A percentile compares a stretch with the other conserved stretches of the same genome.
Conservation (phyloP, 768 basidiomycete genomes). For the Goffeauzyma gilvescens region DNA sequence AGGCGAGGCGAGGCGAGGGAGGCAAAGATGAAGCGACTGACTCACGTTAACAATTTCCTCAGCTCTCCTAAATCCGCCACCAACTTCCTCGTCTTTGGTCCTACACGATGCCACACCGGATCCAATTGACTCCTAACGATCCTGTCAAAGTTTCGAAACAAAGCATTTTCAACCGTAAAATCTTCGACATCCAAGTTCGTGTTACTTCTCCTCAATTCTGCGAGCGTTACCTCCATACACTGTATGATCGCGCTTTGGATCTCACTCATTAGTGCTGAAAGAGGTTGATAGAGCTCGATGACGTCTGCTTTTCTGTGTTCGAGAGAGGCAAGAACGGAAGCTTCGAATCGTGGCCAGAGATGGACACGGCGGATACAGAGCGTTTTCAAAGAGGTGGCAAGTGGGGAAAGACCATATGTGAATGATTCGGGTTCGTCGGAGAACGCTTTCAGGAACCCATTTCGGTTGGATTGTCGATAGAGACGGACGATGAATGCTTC, state of each 20-base stretch:
- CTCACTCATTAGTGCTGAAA: constrained; percentile 72
- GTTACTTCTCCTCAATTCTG: constrained; percentile 75
- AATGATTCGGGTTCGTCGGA: constrained; percentile 93
- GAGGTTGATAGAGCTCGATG: constrained; percentile 66
- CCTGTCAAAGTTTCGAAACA: constrained; percentile 78
- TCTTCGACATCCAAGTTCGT: constrained; percentile 78
- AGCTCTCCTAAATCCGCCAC: constrained; percentile 73
- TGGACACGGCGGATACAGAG: constrained; percentile 72
- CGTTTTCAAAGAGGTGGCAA: constrained; percentile 82
- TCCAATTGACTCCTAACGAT: constrained; percentile 77
- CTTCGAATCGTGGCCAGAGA: constrained; percentile 86
- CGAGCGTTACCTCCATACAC: constrained; percentile 77
- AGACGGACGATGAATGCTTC: constrained; percentile 88
- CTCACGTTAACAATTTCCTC: constrained; percentile 60
- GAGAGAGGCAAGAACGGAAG: constrained; percentile 61
- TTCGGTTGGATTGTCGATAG: constrained; percentile 69
- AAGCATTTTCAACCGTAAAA: constrained; percentile 74
- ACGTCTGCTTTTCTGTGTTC: constrained; percentile 75
- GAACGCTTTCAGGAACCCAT: constrained; percentile 88
- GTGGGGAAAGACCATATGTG: constrained; percentile 72
- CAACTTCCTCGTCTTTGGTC: constrained; percentile 73
- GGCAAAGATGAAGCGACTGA: too few species aligned
- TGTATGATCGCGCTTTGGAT: constrained; percentile 82
- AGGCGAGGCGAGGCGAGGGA: not conserved
- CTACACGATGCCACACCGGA: constrained; percentile 91